Evolutionary conservation across 208 protist genomes (phyloP).

Genomic region (Crithidia expoeki): DNA sequence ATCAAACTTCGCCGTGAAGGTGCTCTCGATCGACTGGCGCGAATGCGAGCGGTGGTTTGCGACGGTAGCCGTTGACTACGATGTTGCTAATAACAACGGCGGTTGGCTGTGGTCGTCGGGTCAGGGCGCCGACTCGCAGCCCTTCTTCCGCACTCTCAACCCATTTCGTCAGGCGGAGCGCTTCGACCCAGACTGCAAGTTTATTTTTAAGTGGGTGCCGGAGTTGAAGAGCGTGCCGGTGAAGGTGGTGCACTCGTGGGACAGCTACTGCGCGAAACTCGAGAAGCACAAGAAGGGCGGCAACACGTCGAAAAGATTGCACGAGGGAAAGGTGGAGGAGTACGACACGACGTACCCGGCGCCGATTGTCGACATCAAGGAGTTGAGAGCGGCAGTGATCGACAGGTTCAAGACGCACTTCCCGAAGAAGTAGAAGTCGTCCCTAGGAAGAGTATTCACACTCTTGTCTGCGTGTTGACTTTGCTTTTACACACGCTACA

Average conservation of each 20-base stretch:
- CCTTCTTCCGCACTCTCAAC: constrained; percentile 87
- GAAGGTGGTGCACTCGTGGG: constrained; percentile 70
- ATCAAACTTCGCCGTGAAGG: constrained; percentile 89
- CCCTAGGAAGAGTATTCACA: background rate
- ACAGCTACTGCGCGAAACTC: constrained; percentile 53
- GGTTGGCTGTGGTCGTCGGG: constrained; percentile 82
- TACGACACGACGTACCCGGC: constrained; percentile 52
- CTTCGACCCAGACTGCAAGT: constrained; percentile 63
- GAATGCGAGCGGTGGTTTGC: constrained; percentile 90
- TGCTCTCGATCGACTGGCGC: constrained; percentile 91
- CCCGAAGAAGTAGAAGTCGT: constrained; percentile 15
- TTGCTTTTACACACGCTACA: constrained; percentile 11
- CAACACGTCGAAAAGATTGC: background rate
- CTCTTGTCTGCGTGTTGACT: background rate
- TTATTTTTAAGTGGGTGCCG: constrained; percentile 78
- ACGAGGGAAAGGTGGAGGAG: constrained; percentile 12
- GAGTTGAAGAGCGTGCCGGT: constrained; percentile 63
- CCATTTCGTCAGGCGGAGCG: constrained; percentile 69
- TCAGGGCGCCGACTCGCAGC: constrained; percentile 78
- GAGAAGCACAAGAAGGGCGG: constrained; percentile 14
- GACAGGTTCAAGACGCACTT: constrained; percentile 49
- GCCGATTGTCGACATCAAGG: constrained; percentile 71
- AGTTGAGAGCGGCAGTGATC: constrained; percentile 51
- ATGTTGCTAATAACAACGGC: constrained; percentile 87
- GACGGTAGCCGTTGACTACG: constrained; percentile 85